Percentiles rank a stretch among this genome's conserved stretches.
These are phyloP conservation scores for Musa beccarii DNA, from an alignment of 176 grass and related monocot genomes.

Conservation along the genomic window DNA sequence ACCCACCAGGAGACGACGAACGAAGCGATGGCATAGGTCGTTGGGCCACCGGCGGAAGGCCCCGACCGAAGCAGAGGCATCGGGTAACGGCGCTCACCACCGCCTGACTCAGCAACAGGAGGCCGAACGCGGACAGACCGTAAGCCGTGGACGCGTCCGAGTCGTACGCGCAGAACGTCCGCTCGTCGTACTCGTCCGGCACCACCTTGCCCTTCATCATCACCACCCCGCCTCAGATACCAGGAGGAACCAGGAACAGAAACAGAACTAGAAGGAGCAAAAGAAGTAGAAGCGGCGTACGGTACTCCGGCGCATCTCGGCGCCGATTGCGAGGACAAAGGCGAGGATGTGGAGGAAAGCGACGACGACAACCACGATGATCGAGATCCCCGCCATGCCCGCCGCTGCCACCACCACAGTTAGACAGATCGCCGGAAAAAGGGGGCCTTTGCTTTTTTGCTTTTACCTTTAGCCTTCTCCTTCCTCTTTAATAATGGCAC, in stretches of 20 bases:
- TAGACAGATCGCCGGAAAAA: background rate
- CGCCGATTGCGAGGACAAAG: slow-evolving; percentile 84
- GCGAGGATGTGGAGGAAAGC: slow-evolving; percentile 53
- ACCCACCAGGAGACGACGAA: slow-evolving; percentile 67
- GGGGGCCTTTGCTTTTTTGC: background rate
- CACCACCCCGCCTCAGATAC: background rate
- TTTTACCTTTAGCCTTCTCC: background rate
- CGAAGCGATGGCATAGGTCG: slow-evolving; percentile 44
- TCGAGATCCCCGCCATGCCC: slow-evolving; percentile 24
- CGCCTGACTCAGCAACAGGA: slow-evolving; percentile 53
- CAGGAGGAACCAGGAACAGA: background rate
- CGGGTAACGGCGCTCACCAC: slow-evolving; percentile 49
- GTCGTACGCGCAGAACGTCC: slow-evolving; percentile 71
- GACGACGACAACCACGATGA: slow-evolving; percentile 33
- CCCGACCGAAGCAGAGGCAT: slow-evolving; percentile 61
- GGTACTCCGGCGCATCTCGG: slow-evolving; percentile 81
- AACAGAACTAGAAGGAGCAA: background rate
- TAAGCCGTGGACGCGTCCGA: slow-evolving; percentile 79
- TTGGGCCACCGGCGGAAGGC: slow-evolving; percentile 35
- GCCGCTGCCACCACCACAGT: background rate
- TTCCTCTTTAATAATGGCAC: background rate
- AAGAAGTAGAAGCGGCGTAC: slow-evolving; percentile 26
- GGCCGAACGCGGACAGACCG: slow-evolving; percentile 71
- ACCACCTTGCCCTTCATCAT: slow-evolving; percentile 69
- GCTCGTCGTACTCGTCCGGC: slow-evolving; percentile 75